Evolutionary conservation across 495 filamentous ascomycete genomes (phyloP).

Genomic region (Penicillium flavigenum): DNA sequence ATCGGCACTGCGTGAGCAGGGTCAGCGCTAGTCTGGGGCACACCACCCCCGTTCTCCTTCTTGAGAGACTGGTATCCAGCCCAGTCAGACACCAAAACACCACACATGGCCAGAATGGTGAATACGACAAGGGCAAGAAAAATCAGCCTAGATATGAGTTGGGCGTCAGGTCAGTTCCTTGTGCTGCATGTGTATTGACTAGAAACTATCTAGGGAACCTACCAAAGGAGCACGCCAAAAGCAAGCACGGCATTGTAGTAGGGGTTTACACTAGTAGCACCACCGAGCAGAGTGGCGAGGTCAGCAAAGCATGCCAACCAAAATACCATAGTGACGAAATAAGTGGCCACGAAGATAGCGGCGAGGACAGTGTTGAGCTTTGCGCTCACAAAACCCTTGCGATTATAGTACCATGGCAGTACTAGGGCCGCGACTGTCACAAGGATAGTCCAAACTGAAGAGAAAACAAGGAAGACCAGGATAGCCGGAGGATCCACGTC

Average conservation of each 20-base stretch:
- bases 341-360: constrained; percentile 19
- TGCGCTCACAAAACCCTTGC: constrained; percentile 17
- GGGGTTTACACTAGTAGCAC: constrained; percentile 1
- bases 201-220: neutral
- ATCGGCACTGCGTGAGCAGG: constrained; percentile 20
- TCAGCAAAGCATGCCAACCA: constrained; percentile 39
- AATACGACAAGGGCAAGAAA: constrained; percentile 33
- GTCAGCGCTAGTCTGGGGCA: constrained; percentile 4
- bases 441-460: constrained; percentile 29
- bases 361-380: constrained; percentile 28
- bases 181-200: neutral
- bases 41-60: constrained; percentile 7
- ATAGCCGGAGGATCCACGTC: constrained; percentile 24
- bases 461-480: constrained; percentile 28
- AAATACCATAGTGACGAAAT: constrained; percentile 35
- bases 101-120: constrained; percentile 29
- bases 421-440: constrained; percentile 17
- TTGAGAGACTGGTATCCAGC: constrained; percentile 28
- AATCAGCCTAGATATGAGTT: constrained; percentile 22
- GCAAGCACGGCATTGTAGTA: constrained; percentile 31
- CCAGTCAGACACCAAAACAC: constrained; percentile 29
- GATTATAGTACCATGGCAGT: constrained; percentile 27
- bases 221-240: constrained; percentile 37
- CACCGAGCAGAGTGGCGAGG: constrained; percentile 20
- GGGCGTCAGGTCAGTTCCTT: neutral